Conservation (phyloP, 2,329 filamentous ascomycete genomes). For the Pezicula radicicola region DNA sequence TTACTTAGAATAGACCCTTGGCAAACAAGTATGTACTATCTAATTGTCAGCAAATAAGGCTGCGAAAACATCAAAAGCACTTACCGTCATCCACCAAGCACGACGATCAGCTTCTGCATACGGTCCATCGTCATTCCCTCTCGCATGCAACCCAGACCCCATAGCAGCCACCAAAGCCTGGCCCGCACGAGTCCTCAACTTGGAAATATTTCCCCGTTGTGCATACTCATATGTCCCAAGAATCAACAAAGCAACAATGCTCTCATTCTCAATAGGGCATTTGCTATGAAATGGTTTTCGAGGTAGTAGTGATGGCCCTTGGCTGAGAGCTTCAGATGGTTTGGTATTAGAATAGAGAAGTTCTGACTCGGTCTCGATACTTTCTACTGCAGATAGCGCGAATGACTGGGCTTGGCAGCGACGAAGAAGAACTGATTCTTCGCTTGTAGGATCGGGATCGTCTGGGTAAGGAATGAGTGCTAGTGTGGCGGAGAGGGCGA, state of each 20-base stretch:
- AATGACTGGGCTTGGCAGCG: conserved; percentile 46
- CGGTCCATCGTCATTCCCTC: conserved; percentile 32
- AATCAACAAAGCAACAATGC: conserved; percentile 43
- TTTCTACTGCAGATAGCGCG: conserved; percentile 44
- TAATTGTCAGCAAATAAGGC: not conserved
- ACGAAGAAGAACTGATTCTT: conserved; percentile 39
- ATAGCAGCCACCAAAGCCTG: conserved; percentile 45
- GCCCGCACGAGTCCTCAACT: conserved; percentile 46
- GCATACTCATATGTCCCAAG: conserved; percentile 51
- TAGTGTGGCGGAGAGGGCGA: conserved; percentile 46
- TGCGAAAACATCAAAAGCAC: conserved; percentile 8
- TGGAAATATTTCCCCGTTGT: conserved; percentile 49
- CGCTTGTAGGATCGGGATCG: conserved; percentile 22
- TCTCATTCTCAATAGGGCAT: conserved; percentile 43
- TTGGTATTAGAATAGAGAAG: conserved; percentile 41
- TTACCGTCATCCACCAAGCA: conserved; percentile 51
- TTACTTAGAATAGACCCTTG: conserved; percentile 50
- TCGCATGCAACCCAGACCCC: conserved; percentile 39
- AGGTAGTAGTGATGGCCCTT: conserved; percentile 17
- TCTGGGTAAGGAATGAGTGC: conserved; percentile 43
- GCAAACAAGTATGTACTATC: conserved; percentile 44
- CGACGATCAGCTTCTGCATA: conserved; percentile 43
- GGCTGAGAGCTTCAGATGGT: conserved; percentile 40
- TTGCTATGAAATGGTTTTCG: conserved; percentile 40
- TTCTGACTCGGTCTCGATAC: conserved; percentile 46